Evolutionary conservation across 192 early-diverging fungal species (phyloP), one percentile per base, ranked within the genome.

Genomic region (Backusella liffmaniae): DNA sequence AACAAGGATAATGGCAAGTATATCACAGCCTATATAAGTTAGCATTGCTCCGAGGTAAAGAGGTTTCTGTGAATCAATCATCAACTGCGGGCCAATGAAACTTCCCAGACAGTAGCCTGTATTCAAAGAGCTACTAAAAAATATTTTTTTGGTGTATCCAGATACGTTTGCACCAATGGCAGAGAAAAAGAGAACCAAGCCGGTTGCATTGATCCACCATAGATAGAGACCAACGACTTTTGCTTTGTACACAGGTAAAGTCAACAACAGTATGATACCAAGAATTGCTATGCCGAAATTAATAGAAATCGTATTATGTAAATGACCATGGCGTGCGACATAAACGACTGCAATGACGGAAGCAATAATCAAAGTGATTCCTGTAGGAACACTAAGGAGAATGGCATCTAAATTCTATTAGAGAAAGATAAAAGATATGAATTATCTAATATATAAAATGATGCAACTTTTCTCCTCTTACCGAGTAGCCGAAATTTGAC

Each of bases 101-200:
- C 66, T 76, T n/a, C 78, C 78, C 10, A 76, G 35, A 6, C 70
- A 73, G 21, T 76, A 73, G 7, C 66, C 56, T 4, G 74, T 23
- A 18, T 74, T 69, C 4, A 74, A 7, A 12, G 36, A 53, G 35
- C 66, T 46, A 34, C 53, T 73, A 12, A 51, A 73, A 46, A 77
- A 67, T 3, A 77, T 15, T 39, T 77, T 77, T 35, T 77, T 77
- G 53, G 71, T 67, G 26, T 77, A 77, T 7, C 76, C 76, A 4
- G 37, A 41, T 23, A 67, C 46, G 26, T 77, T 77, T 26, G 32
- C 34, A 2, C 49, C 36, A 32, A 77, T 30, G 1, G 32, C 35
- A 29, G 56, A 67, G 4, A 77, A 26, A 29, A 77, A 15, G 12
- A 77, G 32, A 29, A 59, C 41, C 13, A 62, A 34, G 0, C 71